Conservation (phyloP, 768 basidiomycete species). For the Coprinopsis sp. region DNA sequence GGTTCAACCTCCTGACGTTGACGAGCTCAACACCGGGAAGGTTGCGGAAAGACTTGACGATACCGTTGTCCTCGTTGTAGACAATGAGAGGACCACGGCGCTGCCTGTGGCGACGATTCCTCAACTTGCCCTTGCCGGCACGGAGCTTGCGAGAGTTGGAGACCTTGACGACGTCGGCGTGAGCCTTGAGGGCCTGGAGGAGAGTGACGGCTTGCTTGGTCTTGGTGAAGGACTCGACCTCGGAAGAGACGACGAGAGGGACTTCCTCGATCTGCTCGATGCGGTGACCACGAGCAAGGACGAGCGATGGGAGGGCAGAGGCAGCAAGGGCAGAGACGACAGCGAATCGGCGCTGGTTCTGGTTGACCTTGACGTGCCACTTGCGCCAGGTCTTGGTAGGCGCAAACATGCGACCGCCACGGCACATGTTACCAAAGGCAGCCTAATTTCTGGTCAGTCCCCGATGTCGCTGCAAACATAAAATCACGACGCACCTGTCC, state of each 20-base stretch:
- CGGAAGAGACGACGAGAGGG: constrained; percentile 81
- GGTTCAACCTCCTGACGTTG: constrained; percentile 90
- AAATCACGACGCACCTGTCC: constrained; percentile 64
- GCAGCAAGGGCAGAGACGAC: constrained; percentile 97
- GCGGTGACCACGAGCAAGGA: constrained; percentile 98
- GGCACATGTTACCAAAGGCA: constrained; percentile 99
- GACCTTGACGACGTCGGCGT: constrained; percentile 92
- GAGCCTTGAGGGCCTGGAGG: constrained; percentile 85
- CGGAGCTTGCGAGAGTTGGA: constrained; percentile 96
- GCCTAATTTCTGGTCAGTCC: constrained; percentile 45
- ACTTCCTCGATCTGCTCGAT: constrained; percentile 97
- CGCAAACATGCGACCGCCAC: constrained; percentile 99
- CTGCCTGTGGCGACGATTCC: constrained; percentile 95
- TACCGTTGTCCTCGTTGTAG: constrained; percentile 95
- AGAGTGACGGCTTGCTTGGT: constrained; percentile 96
- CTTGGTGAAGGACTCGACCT: constrained; percentile 86
- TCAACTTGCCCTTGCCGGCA: constrained; percentile 95
- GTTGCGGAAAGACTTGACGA: constrained; percentile 98
- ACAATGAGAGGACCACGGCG: constrained; percentile 96
- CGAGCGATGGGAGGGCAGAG: constrained; percentile 94
- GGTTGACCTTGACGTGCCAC: constrained; percentile 99
- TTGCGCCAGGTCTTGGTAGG: constrained; percentile 99
- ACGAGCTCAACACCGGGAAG: constrained; percentile 96
- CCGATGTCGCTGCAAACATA: background rate
- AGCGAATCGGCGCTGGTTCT: constrained; percentile 98